Percentiles rank a stretch among this genome's conserved stretches.
These are phyloP conservation scores for Populus trichocarpa DNA, from an alignment of 441 rosid species.

Conservation along the genomic window DNA sequence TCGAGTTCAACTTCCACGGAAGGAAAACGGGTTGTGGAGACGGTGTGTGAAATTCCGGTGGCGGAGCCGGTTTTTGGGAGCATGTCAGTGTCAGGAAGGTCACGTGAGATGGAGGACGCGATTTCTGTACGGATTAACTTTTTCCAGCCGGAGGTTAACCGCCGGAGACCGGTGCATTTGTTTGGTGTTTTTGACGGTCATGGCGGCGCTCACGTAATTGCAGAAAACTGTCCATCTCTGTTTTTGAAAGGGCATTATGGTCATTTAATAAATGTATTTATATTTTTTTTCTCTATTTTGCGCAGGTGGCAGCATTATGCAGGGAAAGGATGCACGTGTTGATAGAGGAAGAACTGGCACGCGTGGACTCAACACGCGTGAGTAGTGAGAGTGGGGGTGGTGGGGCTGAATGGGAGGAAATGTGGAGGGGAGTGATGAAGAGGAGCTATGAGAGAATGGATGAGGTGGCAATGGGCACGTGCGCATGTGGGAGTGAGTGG, in stretches of 20 bases:
- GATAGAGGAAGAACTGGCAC: constrained; percentile 52
- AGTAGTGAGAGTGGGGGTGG: neutral
- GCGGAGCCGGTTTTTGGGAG: constrained; percentile 47
- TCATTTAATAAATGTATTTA: constrained; percentile 1
- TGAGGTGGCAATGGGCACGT: constrained; percentile 42
- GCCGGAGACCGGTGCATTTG: constrained; percentile 44
- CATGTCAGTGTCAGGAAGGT: constrained; percentile 60
- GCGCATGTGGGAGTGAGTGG: constrained; percentile 39
- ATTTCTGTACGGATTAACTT: constrained; percentile 39
- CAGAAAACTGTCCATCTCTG: neutral
- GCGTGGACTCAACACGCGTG: constrained; percentile 16
- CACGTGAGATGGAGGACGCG: constrained; percentile 79
- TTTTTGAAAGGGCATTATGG: constrained; percentile 12
- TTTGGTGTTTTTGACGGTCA: constrained; percentile 65
- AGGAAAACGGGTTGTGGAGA: constrained; percentile 30
- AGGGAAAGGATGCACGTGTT: constrained; percentile 63
- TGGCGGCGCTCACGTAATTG: constrained; percentile 44
- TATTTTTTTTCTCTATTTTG: neutral
- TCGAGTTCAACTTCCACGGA: constrained; percentile 14
- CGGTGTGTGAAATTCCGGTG: constrained; percentile 7
- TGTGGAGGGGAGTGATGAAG: constrained; percentile 51
- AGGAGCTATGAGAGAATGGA: constrained; percentile 58
- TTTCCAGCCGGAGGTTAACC: constrained; percentile 47
- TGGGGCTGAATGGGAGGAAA: constrained; percentile 18
- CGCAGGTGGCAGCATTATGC: constrained; percentile 71